Evolutionary conservation across 2,329 filamentous ascomycete genomes (phyloP), one percentile per base, ranked within the genome.

Genomic region (Microsporum canis): DNA sequence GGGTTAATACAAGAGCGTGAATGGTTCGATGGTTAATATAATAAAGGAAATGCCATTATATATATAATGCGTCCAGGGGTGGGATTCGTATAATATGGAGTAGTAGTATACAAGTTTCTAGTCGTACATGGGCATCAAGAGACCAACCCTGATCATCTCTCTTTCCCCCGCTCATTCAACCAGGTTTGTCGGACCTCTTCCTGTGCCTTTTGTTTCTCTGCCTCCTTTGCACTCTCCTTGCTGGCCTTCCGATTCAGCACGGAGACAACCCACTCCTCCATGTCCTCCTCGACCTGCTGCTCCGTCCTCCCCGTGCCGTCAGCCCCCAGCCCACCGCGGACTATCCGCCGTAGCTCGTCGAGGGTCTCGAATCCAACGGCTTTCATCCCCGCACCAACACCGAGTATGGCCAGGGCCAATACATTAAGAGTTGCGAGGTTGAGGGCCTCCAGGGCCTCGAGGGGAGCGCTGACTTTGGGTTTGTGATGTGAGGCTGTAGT

Each of bases 401-500:
- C 75, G 80, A 95, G 84, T 72, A 96, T 84, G 0, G 81, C 86
- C 57, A 94, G 82, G 67, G 86, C 88, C 36, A 85, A 69, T 10
- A 94, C 89, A 68, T 96, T 96, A 67, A 96, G 80, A 0, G 91
- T 96, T 0, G 92, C 94, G 39, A 96, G 78, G 57, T 86, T 88
- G 27, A 99, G 78, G 0, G 92, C 92, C 73, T 95, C 88, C 38
- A 88, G 75, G 0, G 92, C 92, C 65, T 96, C 86, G 43, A 88
- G 71, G 1, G 84, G 80, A 5, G 85, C 85, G 68, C 86, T 87
- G 33, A 84, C 79, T 12, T 71, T 65, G 0, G 72, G 74, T 45
- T 74, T 69, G 66, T 75, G 73, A 68, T 68, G 78, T 58, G 73
- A 70, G 72, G 73, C 73, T 79, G 75, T 73, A 49, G 65, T 78